Base-by-base conservation (phyloP, 1,284 basidiomycete species). In the Apiotrichum mycotoxinovorans region DNA sequence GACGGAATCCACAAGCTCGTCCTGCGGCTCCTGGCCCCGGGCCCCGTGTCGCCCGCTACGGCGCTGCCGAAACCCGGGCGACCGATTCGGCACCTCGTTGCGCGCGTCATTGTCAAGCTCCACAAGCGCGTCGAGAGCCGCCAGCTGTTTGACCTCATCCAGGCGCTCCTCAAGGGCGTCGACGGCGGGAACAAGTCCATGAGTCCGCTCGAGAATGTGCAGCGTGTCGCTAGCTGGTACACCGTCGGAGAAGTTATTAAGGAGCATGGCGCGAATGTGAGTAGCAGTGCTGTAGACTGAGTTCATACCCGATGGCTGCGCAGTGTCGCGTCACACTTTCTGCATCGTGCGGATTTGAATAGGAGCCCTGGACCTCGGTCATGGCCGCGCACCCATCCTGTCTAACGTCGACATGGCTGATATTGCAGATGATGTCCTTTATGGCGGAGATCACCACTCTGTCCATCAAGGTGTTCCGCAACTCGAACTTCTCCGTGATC, bases 191-290 rank as follows among this genome's bases (percentile, higher is more conserved):
- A 61, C 44, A 74, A 73, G 65, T 62, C 65, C 30, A 75, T 75
- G 73, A 77, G 66, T 43, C 58, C 70, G 20, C 63, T 83, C 60
- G 92, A 91, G 63, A 73, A 75, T 73, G 77, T 83, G 0, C 70
- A 78, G 61, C 86, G 86, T 68, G 86, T 88, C 84, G 77, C 77
- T 11, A 68, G 70, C 56, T 79, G 77, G 70, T 91, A 88, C 65
- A 87, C 86, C 59, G 83, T 93, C 27, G 93, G 91, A 15, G 90
- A 95, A 71, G 79, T 97, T 15, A 95, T 97, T 86, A 83, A 80
- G 43, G 80, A 81, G 11, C 87, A 88, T 66, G 94, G 95, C 4
- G 82, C 85, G 7, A 89, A 94, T 78, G 91, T 88, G 67, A 60
- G 84, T 71, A 7, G 5, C 22, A 27, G 38, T 3, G 38, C 17